Base-by-base conservation (phyloP, 2,329 filamentous ascomycete genomes). In the Aschersonia sp. region DNA sequence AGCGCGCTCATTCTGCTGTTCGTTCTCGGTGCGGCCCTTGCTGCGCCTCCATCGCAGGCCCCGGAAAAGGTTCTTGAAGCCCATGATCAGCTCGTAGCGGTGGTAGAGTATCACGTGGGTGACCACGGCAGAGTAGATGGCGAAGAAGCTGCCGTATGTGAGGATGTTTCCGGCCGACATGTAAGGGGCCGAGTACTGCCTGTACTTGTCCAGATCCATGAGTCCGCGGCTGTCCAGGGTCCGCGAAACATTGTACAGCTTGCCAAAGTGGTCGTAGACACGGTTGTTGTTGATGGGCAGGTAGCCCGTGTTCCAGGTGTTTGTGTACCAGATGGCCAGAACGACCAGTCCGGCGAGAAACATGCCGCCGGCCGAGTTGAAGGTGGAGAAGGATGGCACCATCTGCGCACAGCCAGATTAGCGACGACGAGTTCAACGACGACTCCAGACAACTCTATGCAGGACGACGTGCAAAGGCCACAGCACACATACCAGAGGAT, bases 211-310 rank as follows among this genome's bases (percentile, higher is more conserved):
- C 8, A 53, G 50, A 49, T 68, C 61, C 30, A 70, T 63, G 40
- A 64, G 58, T 11, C 63, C 63, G 5, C 53, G 53, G 8, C 56
- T 52, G 35, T 66, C 58, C 1, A 68, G 53, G 29, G 63, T 60
- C 5, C 51, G 40, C 1, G 57, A 59, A n/a, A 68, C 62, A 5
- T 69, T 66, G 54, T 70, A 70, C 0, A 49, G 49, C 4, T 56
- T 49, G 8, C 60, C 66, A 30, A 65, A 64, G 46, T 67, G 65
- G 49, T 70, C 66, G 33, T 54, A 69, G 0, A 63, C 58, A 4
- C 55, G 51, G 53, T 68, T 68, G 3, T 63, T 64, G 52, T 66
- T 68, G 54, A 70, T 62, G 22, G 67, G 67, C 2, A 70, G 53
- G 42, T 66, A 67, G 0, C 54, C 61, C 2, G 59, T 64, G 52